phyloP scores from a whole-genome alignment of 176 grass and related monocot genomes.

The Cenchrus fungigraminus region DNA sequence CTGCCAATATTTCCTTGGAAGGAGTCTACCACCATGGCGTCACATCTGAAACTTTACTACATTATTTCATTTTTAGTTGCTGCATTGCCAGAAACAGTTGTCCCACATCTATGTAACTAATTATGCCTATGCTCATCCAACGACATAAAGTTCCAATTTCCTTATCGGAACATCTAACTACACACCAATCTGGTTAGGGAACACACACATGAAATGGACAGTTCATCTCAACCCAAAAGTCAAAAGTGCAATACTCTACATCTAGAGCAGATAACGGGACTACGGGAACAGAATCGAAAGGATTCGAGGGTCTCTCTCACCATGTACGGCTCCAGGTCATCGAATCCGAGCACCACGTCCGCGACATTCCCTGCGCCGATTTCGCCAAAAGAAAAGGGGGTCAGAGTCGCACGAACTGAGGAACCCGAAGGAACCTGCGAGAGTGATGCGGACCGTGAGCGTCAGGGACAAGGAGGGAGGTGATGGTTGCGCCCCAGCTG shows the following conservation, averaged over 20 bases:
- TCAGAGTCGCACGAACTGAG: not conserved
- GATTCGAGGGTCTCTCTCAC: slow-evolving; percentile 43
- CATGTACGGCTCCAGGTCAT: slow-evolving; percentile 73
- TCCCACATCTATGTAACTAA: not conserved
- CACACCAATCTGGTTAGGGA: not conserved
- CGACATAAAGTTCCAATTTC: not conserved
- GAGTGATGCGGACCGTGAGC: slow-evolving; percentile 53
- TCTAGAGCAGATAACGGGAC: not conserved
- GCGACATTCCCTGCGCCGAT: slow-evolving; percentile 61
- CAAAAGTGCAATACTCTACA: not conserved
- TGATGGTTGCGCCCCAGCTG: slow-evolving; percentile 88
- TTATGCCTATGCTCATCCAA: not conserved
- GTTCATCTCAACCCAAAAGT: not conserved
- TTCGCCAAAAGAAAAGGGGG: not conserved
- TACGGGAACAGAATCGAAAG: not conserved
- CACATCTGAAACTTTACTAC: not conserved
- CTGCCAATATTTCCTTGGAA: not conserved
- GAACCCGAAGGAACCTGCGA: slow-evolving; percentile 4
- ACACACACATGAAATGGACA: not conserved
- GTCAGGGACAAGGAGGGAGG: slow-evolving; percentile 85
- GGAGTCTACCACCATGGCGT: not conserved
- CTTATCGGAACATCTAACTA: not conserved
- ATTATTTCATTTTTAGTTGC: not conserved
- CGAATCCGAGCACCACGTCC: slow-evolving; percentile 93
- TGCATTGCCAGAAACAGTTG: not conserved